Percentiles rank a stretch among this genome's conserved stretches.
Evolutionary conservation across 129 eudicot species (phyloP).

Genomic region (Arctium minus): DNA sequence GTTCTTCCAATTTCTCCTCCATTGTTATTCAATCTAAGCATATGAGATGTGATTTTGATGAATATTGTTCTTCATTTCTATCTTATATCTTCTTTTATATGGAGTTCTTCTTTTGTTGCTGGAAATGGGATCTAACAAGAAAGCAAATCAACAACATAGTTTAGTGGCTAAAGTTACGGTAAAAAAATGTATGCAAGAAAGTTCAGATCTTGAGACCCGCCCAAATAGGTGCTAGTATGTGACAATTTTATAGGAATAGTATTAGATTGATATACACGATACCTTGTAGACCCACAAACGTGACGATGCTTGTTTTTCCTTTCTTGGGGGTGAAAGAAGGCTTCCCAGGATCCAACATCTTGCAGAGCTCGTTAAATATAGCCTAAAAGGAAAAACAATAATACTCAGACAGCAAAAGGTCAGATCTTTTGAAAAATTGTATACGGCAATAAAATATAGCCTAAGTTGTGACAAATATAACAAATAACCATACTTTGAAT

Average conservation of each 20-base stretch:
- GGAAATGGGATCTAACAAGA: not conserved
- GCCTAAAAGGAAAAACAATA: constrained; percentile 43
- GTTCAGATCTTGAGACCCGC: not conserved
- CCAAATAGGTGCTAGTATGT: not conserved
- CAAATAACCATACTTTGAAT: too few species aligned
- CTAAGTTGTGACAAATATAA: too few species aligned
- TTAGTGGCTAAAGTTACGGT: not conserved
- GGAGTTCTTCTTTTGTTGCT: too few species aligned
- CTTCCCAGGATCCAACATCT: constrained; percentile 96
- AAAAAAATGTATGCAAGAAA: not conserved
- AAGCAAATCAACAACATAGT: not conserved
- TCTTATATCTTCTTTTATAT: too few species aligned
- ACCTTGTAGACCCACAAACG: constrained; percentile 99
- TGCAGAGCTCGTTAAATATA: constrained; percentile 86
- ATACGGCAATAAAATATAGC: not conserved
- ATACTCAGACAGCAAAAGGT: not conserved
- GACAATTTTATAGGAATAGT: not conserved
- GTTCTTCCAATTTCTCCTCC: too few species aligned
- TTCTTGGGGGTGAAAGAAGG: constrained; percentile 84
- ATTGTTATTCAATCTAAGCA: too few species aligned
- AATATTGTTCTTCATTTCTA: too few species aligned
- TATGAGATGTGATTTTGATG: too few species aligned
- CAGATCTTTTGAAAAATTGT: not conserved
- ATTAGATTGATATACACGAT: constrained; percentile 7
- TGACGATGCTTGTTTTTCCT: constrained; percentile 79